Percentiles rank a stretch among this genome's conserved stretches.
phyloP scores from a whole-genome alignment of 1,139 yeast species.

The Wickerhamomyces sp. region DNA sequence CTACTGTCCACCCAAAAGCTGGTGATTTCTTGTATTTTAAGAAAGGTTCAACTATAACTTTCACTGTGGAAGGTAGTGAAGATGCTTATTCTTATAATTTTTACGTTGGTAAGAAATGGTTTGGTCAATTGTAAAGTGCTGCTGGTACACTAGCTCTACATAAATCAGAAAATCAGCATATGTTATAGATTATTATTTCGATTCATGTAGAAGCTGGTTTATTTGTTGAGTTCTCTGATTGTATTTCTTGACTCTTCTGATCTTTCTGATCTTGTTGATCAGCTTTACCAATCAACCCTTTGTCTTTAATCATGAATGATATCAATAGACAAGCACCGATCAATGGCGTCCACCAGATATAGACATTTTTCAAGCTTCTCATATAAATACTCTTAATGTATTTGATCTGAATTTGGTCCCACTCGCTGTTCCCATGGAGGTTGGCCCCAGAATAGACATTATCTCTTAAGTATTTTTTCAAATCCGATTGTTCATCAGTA shows the following conservation, averaged over 20 bases:
- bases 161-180: too few relatives aligned
- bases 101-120: slow-evolving; percentile 39
- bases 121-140: slow-evolving; percentile 14
- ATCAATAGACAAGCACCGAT: slow-evolving; percentile 3
- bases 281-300: not conserved
- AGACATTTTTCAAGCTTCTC: slow-evolving; percentile 2
- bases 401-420: not conserved
- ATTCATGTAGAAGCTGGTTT: too few relatives aligned
- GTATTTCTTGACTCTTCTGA: too few relatives aligned
- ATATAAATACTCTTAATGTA: slow-evolving; percentile 3
- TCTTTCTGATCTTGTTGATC: not conserved
- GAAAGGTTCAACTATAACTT: slow-evolving; percentile 43
- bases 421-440: not conserved
- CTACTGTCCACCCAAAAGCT: slow-evolving; percentile 38
- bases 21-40: slow-evolving; percentile 45
- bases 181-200: too few relatives aligned
- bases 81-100: slow-evolving; percentile 43
- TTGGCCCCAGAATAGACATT: slow-evolving; percentile 3
- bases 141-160: too few relatives aligned
- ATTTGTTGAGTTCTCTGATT: too few relatives aligned
- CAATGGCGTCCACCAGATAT: slow-evolving; percentile 6
- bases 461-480: slow-evolving; percentile 2
- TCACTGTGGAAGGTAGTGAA: slow-evolving; percentile 40
- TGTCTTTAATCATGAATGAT: slow-evolving; percentile 3
- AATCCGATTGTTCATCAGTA: not conserved